Base-by-base conservation (phyloP, 176 grass and related monocot species). In the Oryza nivara region DNA sequence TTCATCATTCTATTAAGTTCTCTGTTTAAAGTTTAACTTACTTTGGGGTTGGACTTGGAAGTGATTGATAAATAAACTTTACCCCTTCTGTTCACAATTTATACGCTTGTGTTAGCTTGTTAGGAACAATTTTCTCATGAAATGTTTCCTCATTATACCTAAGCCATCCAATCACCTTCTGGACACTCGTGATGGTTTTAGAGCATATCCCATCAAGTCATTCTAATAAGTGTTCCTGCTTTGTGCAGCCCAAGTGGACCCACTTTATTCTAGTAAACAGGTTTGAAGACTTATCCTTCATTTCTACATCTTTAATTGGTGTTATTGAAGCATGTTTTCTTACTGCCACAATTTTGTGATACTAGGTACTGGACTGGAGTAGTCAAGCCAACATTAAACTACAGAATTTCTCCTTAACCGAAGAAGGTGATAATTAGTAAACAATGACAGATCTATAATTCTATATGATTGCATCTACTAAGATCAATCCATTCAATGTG, bases 221-320 rank as follows among this genome's bases (percentile, higher is more conserved):
- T 65, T 51, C 75, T 78, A 78, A 78, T 64, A 36, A 78, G 9
- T 3, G 1, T 78, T 78, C 61, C 11, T 64, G 11, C 20, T 78
- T 78, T 25, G 6, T 78, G 56, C 56, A 78, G 75, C 75, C 25
- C 75, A 3, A 78, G 20, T 40, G 30, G 54, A 23, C 35, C 75
- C 20, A 64, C 30, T 64, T 78, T 16, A 41, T 78, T 14, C 32
- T 16, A n/a, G 56, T 19, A 41, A 78, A 43, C 75, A 78, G 56
- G 75, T 78, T 65, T 65, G 34, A 58, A 26, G 34, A 64, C 35
- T 65, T 76, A 76, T 38, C 17, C 51, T 45, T 34, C 11, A 36
- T 65, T n/a, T 12, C 54, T 65, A 43, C 75, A 28, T 65, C 15
- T 74, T 63, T 44, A 3, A 63, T 44, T n/a, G n/a, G 36, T 65